A percentile compares a stretch with the other conserved stretches of the same genome.
Evolutionary conservation across 768 basidiomycete species (phyloP).

Genomic region (Termitomyces sp.): DNA sequence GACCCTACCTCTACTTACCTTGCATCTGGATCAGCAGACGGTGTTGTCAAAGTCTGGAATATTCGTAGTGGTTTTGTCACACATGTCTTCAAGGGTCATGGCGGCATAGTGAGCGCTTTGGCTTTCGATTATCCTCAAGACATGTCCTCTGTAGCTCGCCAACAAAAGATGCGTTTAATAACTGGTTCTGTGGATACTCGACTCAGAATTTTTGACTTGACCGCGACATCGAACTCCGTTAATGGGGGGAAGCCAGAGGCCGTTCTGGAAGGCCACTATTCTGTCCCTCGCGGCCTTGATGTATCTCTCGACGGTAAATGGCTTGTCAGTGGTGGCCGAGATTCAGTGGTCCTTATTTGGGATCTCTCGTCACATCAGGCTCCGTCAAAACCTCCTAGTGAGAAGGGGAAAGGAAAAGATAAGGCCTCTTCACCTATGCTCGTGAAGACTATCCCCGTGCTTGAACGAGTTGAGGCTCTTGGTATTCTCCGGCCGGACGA

Average conservation of each 20-base stretch:
- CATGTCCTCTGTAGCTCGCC: conserved; percentile 38
- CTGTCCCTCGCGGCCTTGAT: conserved; percentile 88
- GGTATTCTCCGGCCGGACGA: conserved; percentile 59
- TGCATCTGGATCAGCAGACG: conserved; percentile 95
- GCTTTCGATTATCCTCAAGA: conserved; percentile 76
- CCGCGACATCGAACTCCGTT: conserved; percentile 52
- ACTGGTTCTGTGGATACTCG: conserved; percentile 91
- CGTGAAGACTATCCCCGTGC: conserved; percentile 72
- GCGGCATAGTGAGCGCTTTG: conserved; percentile 93
- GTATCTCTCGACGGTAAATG: conserved; percentile 82
- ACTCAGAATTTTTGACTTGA: conserved; percentile 89
- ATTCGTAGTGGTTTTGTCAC: conserved; percentile 83
- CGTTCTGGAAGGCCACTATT: conserved; percentile 92
- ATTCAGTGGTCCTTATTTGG: conserved; percentile 92
- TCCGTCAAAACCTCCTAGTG: conserved; percentile 23
- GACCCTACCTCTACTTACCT: conserved; percentile 88
- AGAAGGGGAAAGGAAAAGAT: conserved; percentile 44
- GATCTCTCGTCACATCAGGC: conserved; percentile 48
- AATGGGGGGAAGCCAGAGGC: conserved; percentile 61
- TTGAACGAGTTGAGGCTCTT: conserved; percentile 85
- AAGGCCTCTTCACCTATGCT: conserved; percentile 49
- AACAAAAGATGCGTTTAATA: conserved; percentile 68
- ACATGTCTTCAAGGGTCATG: conserved; percentile 94
- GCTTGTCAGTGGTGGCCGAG: conserved; percentile 88
- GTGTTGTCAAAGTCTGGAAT: conserved; percentile 96